Conservation (phyloP, 805 yeast genomes). For the Scheffersomyces lignosus region DNA sequence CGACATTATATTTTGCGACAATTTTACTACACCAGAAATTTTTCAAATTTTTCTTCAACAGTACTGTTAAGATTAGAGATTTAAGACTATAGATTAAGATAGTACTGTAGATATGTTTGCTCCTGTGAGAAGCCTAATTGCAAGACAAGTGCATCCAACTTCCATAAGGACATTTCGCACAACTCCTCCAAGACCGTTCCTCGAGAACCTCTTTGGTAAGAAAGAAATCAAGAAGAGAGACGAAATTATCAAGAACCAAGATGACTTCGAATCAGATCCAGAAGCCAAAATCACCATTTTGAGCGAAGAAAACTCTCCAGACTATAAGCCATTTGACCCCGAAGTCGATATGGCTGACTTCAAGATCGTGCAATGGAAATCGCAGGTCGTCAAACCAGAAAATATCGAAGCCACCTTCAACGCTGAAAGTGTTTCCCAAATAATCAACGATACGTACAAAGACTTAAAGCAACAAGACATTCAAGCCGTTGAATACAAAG, state of each 20-base stretch:
- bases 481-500: conserved; percentile 10
- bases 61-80: not conserved
- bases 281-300: conserved; percentile 35
- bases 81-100: no score
- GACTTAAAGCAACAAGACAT: conserved; percentile 17
- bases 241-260: conserved; percentile 38
- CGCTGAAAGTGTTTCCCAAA: conserved; percentile 20
- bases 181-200: conserved; percentile 18
- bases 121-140: not conserved
- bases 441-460: conserved; percentile 26
- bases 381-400: conserved; percentile 16
- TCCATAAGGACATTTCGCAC: conserved; percentile 10
- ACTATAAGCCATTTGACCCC: conserved; percentile 22
- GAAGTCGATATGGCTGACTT: conserved; percentile 36
- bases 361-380: conserved; percentile 38
- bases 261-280: conserved; percentile 34
- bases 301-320: conserved; percentile 36
- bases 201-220: conserved; percentile 35
- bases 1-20: not conserved
- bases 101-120: not conserved
- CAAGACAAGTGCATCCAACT: not conserved
- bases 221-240: conserved; percentile 32
- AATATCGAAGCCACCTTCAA: conserved; percentile 31
- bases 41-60: not conserved
- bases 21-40: not conserved